Base-by-base conservation (phyloP, 805 yeast species). In the Blastobotrys muscicola region DNA sequence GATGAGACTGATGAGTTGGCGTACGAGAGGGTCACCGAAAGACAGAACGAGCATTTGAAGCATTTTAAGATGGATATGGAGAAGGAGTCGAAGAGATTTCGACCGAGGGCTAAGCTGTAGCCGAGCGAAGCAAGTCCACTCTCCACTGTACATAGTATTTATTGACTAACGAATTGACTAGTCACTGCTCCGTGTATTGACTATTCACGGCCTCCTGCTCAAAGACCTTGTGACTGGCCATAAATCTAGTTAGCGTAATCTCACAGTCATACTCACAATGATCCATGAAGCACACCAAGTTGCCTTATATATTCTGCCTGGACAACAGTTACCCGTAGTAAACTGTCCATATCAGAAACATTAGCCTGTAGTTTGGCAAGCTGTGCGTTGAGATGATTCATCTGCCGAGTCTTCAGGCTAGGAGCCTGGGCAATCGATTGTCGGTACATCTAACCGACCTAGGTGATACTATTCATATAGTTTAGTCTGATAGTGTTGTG, bases 331-430 rank as follows among this genome's bases (percentile, higher is more conserved):
- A 72, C 71, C 33, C 66, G 63, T 29, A 78, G 56, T 45, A 76
- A 58, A 44, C 65, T 70, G 50, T 75, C 75, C 53, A 78, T 67
- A 44, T 76, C 80, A 7, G 67, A 53, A 11, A 78, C 49, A 48
- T 77, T 77, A 6, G 80, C 72, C 48, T 75, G 77, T n/a, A 78
- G 60, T 49, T 73, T 71, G 0, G 75, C 73, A n/a, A 75, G 57
- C 50, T 75, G 77, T 26, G 75, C 66, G 45, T 71, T 72, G 26
- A 74, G 59, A 50, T 72, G 75, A 31, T 75, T 64, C 44, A 75
- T 53, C 50, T 76, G 80, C 5, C 77, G 63, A 42, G 50, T 34
- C 39, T 48, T 50, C 34, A 49, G 29, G 9, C 36, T 47, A 14
- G 47, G 38, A 5, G 38, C 12, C 2, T 45, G 47, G 9, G 45